phyloP scores from a whole-genome alignment of 805 yeast genomes.

The Nakazawaea ambrosiae region DNA sequence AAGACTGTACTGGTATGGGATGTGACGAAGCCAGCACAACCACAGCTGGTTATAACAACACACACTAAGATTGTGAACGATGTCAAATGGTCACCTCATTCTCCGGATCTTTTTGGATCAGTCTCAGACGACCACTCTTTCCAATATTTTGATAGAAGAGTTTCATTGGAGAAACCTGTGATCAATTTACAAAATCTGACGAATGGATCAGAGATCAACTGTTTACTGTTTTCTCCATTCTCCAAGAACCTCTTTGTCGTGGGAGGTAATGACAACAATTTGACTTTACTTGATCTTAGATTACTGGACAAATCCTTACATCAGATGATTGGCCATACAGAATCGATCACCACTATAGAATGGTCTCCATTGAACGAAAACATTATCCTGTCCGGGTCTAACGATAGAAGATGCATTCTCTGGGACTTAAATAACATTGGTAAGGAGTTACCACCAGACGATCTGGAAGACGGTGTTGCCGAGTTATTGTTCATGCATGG shows the following conservation, averaged over 20 bases:
- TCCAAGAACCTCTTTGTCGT: slow-evolving; percentile 55
- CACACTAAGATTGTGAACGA: slow-evolving; percentile 68
- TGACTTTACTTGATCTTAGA: slow-evolving; percentile 60
- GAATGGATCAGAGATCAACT: slow-evolving; percentile 44
- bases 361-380: slow-evolving; percentile 79
- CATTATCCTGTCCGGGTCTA: slow-evolving; percentile 67
- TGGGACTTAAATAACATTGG: slow-evolving; percentile 83
- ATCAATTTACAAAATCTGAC: slow-evolving; percentile 20
- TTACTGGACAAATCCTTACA: slow-evolving; percentile 39
- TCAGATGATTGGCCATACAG: slow-evolving; percentile 76
- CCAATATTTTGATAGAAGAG: slow-evolving; percentile 47
- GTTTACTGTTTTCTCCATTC: slow-evolving; percentile 59
- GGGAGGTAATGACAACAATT: slow-evolving; percentile 63
- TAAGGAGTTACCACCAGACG: slow-evolving; percentile 79
- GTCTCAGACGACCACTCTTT: slow-evolving; percentile 66
- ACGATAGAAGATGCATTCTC: slow-evolving; percentile 68
- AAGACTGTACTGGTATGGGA: slow-evolving; percentile 58
- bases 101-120: slow-evolving; percentile 51
- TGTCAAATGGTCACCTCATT: slow-evolving; percentile 60
- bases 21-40: slow-evolving; percentile 19
- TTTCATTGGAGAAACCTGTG: slow-evolving; percentile 16
- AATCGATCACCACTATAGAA: slow-evolving; percentile 61
- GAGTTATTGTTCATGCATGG: slow-evolving; percentile 90
- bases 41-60: slow-evolving; percentile 23
- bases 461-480: slow-evolving; percentile 86